phyloP scores from a whole-genome alignment of 1,284 basidiomycete species.

The Rugosomyces carneus region DNA sequence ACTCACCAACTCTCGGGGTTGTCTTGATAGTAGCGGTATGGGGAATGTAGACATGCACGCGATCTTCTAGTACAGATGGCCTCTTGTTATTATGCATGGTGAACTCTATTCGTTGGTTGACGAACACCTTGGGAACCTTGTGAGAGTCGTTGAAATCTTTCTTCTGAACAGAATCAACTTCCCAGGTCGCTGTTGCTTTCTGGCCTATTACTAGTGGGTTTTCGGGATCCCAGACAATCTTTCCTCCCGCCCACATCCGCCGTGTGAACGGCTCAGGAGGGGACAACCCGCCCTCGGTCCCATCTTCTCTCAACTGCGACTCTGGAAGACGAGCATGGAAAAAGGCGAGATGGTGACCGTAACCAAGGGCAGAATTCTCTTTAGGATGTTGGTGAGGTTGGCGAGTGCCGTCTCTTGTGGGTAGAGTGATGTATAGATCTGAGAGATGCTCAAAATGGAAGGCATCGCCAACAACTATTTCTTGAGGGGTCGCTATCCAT shows the following conservation, averaged over 20 bases:
- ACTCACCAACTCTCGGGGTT: conserved; percentile 37
- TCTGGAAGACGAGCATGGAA: conserved; percentile 67
- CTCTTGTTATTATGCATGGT: conserved; percentile 32
- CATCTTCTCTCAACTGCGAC: conserved; percentile 53
- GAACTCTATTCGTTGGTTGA: conserved; percentile 59
- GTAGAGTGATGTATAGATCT: conserved; percentile 62
- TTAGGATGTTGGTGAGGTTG: conserved; percentile 35
- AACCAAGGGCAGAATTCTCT: conserved; percentile 39
- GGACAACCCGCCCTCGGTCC: conserved; percentile 65
- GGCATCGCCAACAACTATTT: conserved; percentile 35
- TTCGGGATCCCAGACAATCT: conserved; percentile 54
- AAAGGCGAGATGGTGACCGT: conserved; percentile 70
- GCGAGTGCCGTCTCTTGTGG: conserved; percentile 57
- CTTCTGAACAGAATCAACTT: conserved; percentile 52
- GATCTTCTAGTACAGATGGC: conserved; percentile 57
- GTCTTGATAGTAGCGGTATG: conserved; percentile 20
- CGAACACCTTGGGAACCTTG: conserved; percentile 69
- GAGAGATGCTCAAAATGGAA: conserved; percentile 48
- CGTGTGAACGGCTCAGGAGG: conserved; percentile 71
- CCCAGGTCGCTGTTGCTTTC: conserved; percentile 43
- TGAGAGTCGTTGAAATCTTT: conserved; percentile 50
- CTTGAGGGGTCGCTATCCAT: conserved; percentile 45
- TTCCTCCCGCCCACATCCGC: conserved; percentile 82
- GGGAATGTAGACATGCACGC: conserved; percentile 71
- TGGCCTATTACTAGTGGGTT: conserved; percentile 51